A percentile compares a stretch with the other conserved stretches of the same genome.
Evolutionary conservation across 371 early-diverging fungal species (phyloP).

Genomic region (Sporodiniella umbellata): DNA sequence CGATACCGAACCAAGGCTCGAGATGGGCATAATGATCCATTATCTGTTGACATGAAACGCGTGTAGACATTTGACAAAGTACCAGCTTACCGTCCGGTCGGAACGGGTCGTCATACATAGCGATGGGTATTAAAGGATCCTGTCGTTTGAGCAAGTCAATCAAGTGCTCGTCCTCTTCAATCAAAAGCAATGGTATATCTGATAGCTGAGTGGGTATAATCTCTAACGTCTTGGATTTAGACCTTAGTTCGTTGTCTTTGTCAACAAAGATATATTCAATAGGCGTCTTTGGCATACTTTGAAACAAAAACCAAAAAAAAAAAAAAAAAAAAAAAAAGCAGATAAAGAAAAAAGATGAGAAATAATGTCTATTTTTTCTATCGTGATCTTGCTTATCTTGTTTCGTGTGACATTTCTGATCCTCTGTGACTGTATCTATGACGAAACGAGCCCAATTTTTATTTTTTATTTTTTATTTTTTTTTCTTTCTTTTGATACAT

Average conservation of each 20-base stretch:
- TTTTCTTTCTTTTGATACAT: neutral
- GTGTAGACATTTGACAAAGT: slow-evolving; percentile 43
- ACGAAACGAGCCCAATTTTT: neutral
- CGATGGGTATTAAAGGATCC: slow-evolving; percentile 32
- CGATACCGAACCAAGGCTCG: slow-evolving; percentile 63
- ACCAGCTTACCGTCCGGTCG: slow-evolving; percentile 48
- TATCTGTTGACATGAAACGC: slow-evolving; percentile 32
- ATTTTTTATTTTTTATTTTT: slow-evolving; percentile 13
- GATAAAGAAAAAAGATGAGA: too few relatives aligned
- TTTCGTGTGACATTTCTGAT: neutral
- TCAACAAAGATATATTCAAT: slow-evolving; percentile 53
- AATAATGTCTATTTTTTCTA: neutral
- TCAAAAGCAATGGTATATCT: slow-evolving; percentile 44
- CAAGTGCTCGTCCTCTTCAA: neutral
- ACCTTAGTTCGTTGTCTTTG: slow-evolving; percentile 30
- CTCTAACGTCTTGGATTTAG: slow-evolving; percentile 44
- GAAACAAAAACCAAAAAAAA: slow-evolving; percentile 9
- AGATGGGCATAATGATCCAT: slow-evolving; percentile 42
- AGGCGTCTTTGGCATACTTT: slow-evolving; percentile 14
- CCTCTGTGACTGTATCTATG: neutral
- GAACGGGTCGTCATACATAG: slow-evolving; percentile 57
- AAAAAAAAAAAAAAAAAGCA: neutral
- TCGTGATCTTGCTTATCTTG: neutral
- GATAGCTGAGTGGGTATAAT: slow-evolving; percentile 25
- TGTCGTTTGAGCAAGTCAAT: neutral